phyloP scores from a whole-genome alignment of 2,329 filamentous ascomycete genomes.

The Pseudogymnoascus sp. region DNA sequence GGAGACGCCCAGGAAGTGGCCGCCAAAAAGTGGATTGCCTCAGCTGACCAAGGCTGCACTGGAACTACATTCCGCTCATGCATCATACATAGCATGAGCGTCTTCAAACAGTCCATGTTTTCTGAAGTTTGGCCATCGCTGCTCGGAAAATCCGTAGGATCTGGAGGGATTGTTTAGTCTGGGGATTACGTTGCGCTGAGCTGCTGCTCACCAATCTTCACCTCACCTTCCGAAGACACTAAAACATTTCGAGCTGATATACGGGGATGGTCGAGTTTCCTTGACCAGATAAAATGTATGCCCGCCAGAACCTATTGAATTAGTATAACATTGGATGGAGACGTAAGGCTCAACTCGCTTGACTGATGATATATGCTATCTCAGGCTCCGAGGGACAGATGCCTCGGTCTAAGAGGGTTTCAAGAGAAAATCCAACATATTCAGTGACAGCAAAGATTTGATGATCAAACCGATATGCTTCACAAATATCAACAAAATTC shows the following conservation, averaged over 20 bases:
- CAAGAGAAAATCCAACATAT: neutral
- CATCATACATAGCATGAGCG: no score
- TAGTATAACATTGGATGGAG: neutral
- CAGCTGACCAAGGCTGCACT: no score
- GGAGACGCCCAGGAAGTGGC: no score
- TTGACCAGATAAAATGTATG: constrained; percentile 9
- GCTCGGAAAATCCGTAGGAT: no score
- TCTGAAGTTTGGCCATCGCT: no score
- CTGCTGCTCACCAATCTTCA: no score
- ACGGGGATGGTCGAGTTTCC: constrained; percentile 3
- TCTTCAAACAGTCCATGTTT: no score
- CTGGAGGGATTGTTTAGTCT: no score
- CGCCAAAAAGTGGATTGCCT: no score
- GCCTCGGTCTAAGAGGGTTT: neutral
- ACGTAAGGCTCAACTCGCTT: no score
- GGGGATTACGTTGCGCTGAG: no score
- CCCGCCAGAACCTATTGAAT: constrained; percentile 8
- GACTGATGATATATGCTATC: neutral
- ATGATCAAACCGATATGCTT: neutral
- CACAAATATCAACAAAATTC: constrained; percentile 6
- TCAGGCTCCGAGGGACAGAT: neutral
- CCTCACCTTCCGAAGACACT: constrained; percentile 8
- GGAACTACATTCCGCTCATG: no score
- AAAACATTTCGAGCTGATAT: constrained; percentile 8
- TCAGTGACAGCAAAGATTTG: constrained; percentile 2